phyloP scores from a whole-genome alignment of 257 asterid species.

The Cruciata laevipes region DNA sequence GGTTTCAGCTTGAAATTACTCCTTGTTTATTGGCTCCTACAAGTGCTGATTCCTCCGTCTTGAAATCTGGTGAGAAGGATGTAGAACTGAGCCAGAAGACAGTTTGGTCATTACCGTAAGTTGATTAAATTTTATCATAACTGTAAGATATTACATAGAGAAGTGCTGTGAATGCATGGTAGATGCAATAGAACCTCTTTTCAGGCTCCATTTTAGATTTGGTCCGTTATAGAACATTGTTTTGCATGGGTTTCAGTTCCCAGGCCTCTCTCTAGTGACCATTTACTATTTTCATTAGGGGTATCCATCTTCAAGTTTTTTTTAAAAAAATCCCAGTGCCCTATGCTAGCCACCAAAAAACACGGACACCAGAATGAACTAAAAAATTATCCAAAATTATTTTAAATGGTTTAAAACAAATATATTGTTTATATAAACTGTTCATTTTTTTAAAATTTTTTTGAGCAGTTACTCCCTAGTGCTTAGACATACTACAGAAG shows the following conservation, averaged over 20 bases:
- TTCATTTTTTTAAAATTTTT: conserved; percentile 10
- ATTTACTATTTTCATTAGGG: background rate
- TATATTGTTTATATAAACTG: background rate
- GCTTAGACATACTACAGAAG: conserved; percentile 91
- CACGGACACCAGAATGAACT: background rate
- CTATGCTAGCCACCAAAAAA: background rate
- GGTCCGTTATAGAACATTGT: no score
- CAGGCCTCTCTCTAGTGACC: background rate
- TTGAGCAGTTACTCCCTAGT: conserved; percentile 70
- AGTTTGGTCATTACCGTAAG: conserved; percentile 91
- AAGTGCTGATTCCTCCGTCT: conserved; percentile 27
- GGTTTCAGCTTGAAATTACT: conserved; percentile 66
- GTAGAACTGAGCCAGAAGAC: conserved; percentile 36
- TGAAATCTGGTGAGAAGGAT: conserved; percentile 25
- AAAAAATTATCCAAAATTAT: background rate
- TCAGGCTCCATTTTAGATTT: background rate
- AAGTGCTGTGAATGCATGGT: background rate
- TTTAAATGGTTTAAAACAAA: background rate
- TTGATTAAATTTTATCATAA: conserved; percentile 7
- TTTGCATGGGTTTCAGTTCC: background rate
- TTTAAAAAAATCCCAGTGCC: background rate
- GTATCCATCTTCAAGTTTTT: background rate
- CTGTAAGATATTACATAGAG: background rate
- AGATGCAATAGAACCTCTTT: background rate
- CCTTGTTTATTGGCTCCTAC: conserved; percentile 80